Evolutionary conservation across 148 eudicot species (phyloP).

Genomic region (Pharnaceum exiguum): DNA sequence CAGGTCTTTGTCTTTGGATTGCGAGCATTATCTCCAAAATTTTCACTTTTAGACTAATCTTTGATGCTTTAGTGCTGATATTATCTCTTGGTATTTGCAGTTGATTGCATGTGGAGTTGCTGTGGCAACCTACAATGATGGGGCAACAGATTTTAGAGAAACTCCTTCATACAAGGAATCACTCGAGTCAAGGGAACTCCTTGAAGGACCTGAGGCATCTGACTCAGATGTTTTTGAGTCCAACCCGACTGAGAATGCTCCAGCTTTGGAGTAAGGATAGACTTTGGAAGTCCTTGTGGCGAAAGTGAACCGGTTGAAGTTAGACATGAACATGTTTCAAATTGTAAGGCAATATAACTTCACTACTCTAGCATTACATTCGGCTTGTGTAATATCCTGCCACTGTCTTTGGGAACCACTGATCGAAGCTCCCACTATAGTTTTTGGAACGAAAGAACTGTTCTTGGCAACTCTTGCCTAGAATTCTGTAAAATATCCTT

Average conservation of each 20-base stretch:
- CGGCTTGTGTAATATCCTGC: slow-evolving; percentile 3
- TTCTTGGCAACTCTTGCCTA: not conserved
- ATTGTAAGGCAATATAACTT: slow-evolving; percentile 1
- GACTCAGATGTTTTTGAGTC: slow-evolving; percentile 76
- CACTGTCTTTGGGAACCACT: not conserved
- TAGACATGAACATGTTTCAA: not conserved
- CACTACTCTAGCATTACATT: not conserved
- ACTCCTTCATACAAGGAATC: slow-evolving; percentile 92
- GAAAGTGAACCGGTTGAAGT: slow-evolving; percentile 1
- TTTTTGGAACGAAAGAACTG: slow-evolving; percentile 6
- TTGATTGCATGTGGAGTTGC: slow-evolving; percentile 79
- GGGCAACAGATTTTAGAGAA: slow-evolving; percentile 89
- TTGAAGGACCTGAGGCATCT: slow-evolving; percentile 70
- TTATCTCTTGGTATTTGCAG: slow-evolving; percentile 26
- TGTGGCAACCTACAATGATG: slow-evolving; percentile 88
- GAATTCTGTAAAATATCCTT: not conserved
- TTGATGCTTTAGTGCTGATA: not conserved
- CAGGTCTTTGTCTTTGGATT: not conserved
- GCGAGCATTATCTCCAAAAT: not conserved
- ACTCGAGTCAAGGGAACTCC: slow-evolving; percentile 56
- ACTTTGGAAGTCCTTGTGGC: not conserved
- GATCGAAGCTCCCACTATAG: slow-evolving; percentile 2
- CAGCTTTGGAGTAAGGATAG: slow-evolving; percentile 57
- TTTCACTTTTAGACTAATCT: not conserved
- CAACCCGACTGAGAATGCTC: slow-evolving; percentile 87